These are phyloP conservation scores for Pleurotus giganteus DNA, from an alignment of 768 basidiomycete species.

Conservation along the genomic window DNA sequence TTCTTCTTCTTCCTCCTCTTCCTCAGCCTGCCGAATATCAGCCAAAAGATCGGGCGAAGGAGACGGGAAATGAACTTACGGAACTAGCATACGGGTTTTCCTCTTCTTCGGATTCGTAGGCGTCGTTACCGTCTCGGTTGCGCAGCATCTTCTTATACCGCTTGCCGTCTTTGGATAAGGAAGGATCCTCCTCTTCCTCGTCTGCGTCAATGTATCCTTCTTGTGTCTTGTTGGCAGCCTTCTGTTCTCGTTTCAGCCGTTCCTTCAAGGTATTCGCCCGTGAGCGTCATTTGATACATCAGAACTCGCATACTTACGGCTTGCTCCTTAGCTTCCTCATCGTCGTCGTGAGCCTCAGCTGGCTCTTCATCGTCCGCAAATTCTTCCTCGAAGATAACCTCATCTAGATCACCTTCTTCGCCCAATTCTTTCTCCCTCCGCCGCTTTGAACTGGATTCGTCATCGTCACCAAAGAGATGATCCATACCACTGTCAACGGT, in stretches of 20 bases:
- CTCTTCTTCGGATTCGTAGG: constrained; percentile 82
- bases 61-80: constrained; percentile 37
- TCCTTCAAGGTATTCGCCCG: constrained; percentile 44
- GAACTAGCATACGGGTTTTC: constrained; percentile 82
- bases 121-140: constrained; percentile 78
- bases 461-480: constrained; percentile 66
- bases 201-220: constrained; percentile 72
- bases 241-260: constrained; percentile 81
- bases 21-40: constrained; percentile 48
- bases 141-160: constrained; percentile 85
- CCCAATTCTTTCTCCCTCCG: constrained; percentile 60
- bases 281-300: constrained; percentile 10
- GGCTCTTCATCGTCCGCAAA: constrained; percentile 89
- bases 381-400: constrained; percentile 79
- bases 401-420: constrained; percentile 79
- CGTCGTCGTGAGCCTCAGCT: constrained; percentile 68
- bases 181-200: constrained; percentile 61
- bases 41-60: background rate
- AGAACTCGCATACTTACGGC: constrained; percentile 46
- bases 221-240: constrained; percentile 69
- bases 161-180: constrained; percentile 67
- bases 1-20: constrained; percentile 72
- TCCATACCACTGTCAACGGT: constrained; percentile 66
- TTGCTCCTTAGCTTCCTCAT: constrained; percentile 81
- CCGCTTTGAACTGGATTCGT: constrained; percentile 50